Evolutionary conservation across 345 rosid species (phyloP).

Genomic region (Bruguiera parviflora): DNA sequence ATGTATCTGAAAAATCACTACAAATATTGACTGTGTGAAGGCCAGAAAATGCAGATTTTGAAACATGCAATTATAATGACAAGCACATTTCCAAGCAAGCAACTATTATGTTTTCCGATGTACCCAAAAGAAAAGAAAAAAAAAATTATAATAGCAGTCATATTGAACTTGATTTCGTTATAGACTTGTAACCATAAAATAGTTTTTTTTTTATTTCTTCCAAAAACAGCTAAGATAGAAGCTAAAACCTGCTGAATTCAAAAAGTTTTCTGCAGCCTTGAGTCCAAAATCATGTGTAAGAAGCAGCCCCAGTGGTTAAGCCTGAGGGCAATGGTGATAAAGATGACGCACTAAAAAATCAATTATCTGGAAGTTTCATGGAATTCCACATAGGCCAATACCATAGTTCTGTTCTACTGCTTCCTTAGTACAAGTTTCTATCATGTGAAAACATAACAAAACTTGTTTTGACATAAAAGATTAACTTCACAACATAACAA

Average conservation of each 20-base stretch:
- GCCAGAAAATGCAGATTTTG: slow-evolving; percentile 10
- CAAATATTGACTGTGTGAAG: slow-evolving; percentile 40
- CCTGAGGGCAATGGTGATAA: neutral
- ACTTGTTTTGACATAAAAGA: neutral
- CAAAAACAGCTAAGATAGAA: no score
- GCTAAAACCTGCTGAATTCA: no score
- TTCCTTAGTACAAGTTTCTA: neutral
- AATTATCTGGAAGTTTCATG: neutral
- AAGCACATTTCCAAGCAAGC: slow-evolving; percentile 2
- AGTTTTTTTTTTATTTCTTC: no score
- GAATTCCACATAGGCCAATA: no score
- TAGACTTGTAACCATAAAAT: no score
- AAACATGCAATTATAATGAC: slow-evolving; percentile 1
- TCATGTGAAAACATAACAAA: neutral
- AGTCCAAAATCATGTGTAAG: no score
- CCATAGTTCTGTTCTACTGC: neutral
- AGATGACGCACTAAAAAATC: neutral
- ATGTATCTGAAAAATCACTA: slow-evolving; percentile 81
- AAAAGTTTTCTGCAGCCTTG: no score
- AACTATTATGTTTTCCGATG: neutral
- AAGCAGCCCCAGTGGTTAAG: no score
- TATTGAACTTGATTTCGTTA: no score
- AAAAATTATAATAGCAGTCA: no score
- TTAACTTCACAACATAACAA: slow-evolving; percentile 12
- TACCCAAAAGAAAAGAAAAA: no score